Evolutionary conservation across 768 basidiomycete species (phyloP).

Genomic region (Tricholoma terreum): DNA sequence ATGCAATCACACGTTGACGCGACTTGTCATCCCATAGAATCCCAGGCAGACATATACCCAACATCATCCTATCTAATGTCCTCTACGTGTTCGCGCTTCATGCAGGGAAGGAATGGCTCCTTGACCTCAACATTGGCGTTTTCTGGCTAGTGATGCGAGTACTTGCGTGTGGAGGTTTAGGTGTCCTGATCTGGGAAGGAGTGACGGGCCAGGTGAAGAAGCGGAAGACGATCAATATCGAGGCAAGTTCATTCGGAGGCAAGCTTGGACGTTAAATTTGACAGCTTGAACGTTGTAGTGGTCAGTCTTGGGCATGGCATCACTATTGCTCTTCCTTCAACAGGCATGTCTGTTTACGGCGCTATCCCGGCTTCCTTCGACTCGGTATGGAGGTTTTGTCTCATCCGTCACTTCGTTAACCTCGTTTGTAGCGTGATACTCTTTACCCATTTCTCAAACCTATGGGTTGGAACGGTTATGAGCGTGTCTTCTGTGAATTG

Average conservation of each 20-base stretch:
- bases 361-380: slow-evolving; percentile 62
- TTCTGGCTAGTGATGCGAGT: slow-evolving; percentile 78
- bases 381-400: slow-evolving; percentile 47
- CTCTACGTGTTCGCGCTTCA: slow-evolving; percentile 62
- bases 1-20: slow-evolving; percentile 16
- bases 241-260: slow-evolving; percentile 5
- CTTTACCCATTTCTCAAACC: slow-evolving; percentile 64
- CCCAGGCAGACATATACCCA: slow-evolving; percentile 49
- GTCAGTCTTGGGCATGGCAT: slow-evolving; percentile 66
- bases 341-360: slow-evolving; percentile 66
- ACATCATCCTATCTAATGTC: slow-evolving; percentile 57
- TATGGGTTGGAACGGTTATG: slow-evolving; percentile 60
- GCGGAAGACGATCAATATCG: slow-evolving; percentile 39
- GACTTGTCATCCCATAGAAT: slow-evolving; percentile 36
- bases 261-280: slow-evolving; percentile 1
- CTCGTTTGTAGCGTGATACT: slow-evolving; percentile 54
- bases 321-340: slow-evolving; percentile 65
- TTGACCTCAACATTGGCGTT: slow-evolving; percentile 64
- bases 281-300: slow-evolving; percentile 42
- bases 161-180: slow-evolving; percentile 68
- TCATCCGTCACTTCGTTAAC: not conserved
- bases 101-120: slow-evolving; percentile 63
- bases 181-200: slow-evolving; percentile 58
- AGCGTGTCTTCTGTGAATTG: slow-evolving; percentile 45
- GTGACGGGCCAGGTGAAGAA: slow-evolving; percentile 51